Percentiles rank a stretch among this genome's conserved stretches.
These are phyloP conservation scores for Colletotrichum sp. DNA, from an alignment of 2,329 filamentous ascomycete genomes.

Conservation along the genomic window DNA sequence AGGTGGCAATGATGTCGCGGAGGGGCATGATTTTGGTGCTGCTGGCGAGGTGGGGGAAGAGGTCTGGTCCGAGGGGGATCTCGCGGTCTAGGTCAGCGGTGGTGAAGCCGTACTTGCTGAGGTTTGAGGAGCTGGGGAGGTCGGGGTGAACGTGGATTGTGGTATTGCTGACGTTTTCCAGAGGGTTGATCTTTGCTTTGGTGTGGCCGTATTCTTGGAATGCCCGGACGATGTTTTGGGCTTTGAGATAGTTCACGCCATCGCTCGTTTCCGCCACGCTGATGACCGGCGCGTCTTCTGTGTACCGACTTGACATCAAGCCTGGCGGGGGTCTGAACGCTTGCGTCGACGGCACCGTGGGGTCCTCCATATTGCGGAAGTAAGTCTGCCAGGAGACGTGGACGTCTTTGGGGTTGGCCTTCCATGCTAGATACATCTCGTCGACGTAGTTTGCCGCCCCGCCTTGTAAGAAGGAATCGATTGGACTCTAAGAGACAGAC, in stretches of 20 bases:
- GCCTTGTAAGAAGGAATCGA: conserved; percentile 93
- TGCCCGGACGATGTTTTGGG: conserved; percentile 93
- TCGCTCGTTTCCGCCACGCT: conserved; percentile 72
- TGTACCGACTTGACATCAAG: conserved; percentile 82
- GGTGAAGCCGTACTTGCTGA: conserved; percentile 92
- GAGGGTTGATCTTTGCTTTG: conserved; percentile 95
- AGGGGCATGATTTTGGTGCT: conserved; percentile 91
- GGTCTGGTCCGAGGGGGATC: conserved; percentile 90
- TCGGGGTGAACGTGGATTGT: conserved; percentile 74
- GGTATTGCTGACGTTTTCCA: conserved; percentile 87
- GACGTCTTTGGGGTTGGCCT: conserved; percentile 87
- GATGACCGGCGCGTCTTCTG: conserved; percentile 71
- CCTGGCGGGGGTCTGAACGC: conserved; percentile 96
- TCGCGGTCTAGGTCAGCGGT: conserved; percentile 93
- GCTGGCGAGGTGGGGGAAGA: conserved; percentile 90
- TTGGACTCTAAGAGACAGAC: no score
- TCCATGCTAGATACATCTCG: conserved; percentile 99
- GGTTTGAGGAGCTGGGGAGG: conserved; percentile 87
- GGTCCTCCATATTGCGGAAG: conserved; percentile 98
- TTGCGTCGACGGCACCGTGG: conserved; percentile 94
- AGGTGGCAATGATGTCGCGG: conserved; percentile 89
- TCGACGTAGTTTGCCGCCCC: conserved; percentile 99
- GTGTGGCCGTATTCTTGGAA: conserved; percentile 98
- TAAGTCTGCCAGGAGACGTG: conserved; percentile 99
- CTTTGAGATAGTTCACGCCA: conserved; percentile 94